Evolutionary conservation across 169 alveolate genomes (phyloP), one percentile per base, ranked within the genome.

Genomic region (Babesia gibsoni): DNA sequence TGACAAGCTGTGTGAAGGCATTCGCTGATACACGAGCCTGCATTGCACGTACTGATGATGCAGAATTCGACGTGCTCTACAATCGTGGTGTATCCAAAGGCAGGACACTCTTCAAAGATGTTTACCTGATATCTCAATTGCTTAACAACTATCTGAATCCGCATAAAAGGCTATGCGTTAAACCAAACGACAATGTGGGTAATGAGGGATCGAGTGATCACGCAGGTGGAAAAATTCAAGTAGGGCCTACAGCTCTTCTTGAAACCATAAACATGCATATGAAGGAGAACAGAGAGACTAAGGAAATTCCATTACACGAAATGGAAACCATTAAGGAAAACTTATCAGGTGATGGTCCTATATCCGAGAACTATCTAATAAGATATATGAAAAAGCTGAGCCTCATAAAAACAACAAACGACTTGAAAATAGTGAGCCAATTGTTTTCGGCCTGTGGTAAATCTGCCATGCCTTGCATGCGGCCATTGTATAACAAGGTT

Each of bases 401-500:
- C 33, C 23, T 58, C 22, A n/a, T n/a, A n/a, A n/a, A n/a, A n/a
- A n/a, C n/a, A n/a, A n/a, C n/a, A n/a, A 54, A 35, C 4, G 52
- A 29, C 16, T 61, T 42, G 72, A 45, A 42, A 43, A 22, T 23
- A 1, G 42, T 61, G n/a, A 29, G 61, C 16, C 42, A 20, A 30
- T n/a, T 61, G 33, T 49, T 61, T 10, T 7, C 49, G 2, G 41
- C 22, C 33, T 10, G 30, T 32, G 22, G 22, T n/a, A 6, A 29
- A 3, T 2, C 29, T 23, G 2, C 59, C 48, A n/a, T 18, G 33
- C 72, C 52, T 22, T 35, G 56, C 46, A 61, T 45, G 59, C 10
- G 42, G 46, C 72, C 72, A 32, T 65, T 82, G 39, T 67, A 67
- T 59, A 80, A 66, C 58, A 57, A 66, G 25, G 48, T 88, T 18